Conservation (phyloP, 306 rosid species). For the Lathyrus sativus region DNA sequence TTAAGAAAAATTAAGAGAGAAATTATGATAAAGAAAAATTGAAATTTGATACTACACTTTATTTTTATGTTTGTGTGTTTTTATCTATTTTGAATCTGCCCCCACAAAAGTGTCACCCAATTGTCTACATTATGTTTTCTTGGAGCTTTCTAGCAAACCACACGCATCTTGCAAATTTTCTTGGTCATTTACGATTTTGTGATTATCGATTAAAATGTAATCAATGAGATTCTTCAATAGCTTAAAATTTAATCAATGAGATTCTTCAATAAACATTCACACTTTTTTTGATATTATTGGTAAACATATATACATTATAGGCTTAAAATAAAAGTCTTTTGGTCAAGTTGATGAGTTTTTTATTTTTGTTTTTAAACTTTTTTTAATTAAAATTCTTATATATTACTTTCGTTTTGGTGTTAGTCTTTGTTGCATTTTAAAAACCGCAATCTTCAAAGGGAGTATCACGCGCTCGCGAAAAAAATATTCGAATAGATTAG, state of each 20-base stretch:
- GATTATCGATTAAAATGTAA: background rate
- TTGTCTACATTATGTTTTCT: constrained; percentile 1
- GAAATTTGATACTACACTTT: background rate
- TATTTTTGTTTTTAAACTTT: no score
- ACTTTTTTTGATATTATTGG: background rate
- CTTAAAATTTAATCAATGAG: background rate
- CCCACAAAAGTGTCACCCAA: background rate
- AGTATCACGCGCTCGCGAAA: no score
- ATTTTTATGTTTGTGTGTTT: background rate
- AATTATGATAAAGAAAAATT: background rate
- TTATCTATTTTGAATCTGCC: background rate
- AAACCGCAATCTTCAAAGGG: no score
- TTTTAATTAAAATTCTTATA: no score
- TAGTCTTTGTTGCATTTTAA: no score
- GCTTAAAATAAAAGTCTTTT: no score
- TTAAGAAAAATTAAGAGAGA: background rate
- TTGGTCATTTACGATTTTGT: no score
- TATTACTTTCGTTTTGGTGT: no score
- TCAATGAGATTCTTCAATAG: background rate
- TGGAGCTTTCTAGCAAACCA: background rate
- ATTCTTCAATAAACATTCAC: background rate
- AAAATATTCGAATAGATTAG: no score
- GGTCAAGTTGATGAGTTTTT: no score
- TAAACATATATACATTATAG: no score
- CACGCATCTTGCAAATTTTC: background rate